Percentiles rank a stretch among this genome's conserved stretches.
Conservation (phyloP, 306 rosid genomes). For the Rosa persica region DNA sequence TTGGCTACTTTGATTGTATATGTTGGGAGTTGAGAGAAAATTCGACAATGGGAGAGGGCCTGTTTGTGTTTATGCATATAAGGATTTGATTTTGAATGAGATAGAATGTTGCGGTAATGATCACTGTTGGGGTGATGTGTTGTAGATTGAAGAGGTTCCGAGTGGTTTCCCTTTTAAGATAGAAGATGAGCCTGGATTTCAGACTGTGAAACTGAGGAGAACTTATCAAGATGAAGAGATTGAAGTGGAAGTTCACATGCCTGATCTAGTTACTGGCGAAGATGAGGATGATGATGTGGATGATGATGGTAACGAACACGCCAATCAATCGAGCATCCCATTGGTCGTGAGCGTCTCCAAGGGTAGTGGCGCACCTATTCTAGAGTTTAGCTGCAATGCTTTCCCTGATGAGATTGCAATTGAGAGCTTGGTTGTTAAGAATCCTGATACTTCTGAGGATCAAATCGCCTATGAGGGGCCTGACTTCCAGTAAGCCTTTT, state of each 20-base stretch:
- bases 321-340: conserved; percentile 67
- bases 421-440: conserved; percentile 65
- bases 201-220: conserved; percentile 62
- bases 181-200: conserved; percentile 60
- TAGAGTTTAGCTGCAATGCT: conserved; percentile 74
- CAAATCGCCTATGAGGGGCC: conserved; percentile 85
- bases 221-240: conserved; percentile 73
- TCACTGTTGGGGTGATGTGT: neutral
- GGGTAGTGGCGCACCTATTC: conserved; percentile 56
- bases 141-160: conserved; percentile 63
- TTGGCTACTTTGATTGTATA: neutral
- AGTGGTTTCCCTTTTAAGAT: conserved; percentile 70
- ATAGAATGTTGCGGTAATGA: neutral
- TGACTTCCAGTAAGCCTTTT: conserved; percentile 65
- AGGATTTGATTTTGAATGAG: neutral
- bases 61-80: neutral
- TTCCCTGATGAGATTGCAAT: conserved; percentile 74
- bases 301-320: conserved; percentile 34
- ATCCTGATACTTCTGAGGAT: conserved; percentile 62
- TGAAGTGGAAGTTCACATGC: conserved; percentile 85
- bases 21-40: neutral
- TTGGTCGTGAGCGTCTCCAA: conserved; percentile 66
- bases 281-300: conserved; percentile 25
- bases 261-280: conserved; percentile 77
- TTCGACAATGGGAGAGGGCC: neutral